Evolutionary conservation across 352 stramenopile species (phyloP), one percentile per base, ranked within the genome.

Genomic region (Globisporangium perplexum): DNA sequence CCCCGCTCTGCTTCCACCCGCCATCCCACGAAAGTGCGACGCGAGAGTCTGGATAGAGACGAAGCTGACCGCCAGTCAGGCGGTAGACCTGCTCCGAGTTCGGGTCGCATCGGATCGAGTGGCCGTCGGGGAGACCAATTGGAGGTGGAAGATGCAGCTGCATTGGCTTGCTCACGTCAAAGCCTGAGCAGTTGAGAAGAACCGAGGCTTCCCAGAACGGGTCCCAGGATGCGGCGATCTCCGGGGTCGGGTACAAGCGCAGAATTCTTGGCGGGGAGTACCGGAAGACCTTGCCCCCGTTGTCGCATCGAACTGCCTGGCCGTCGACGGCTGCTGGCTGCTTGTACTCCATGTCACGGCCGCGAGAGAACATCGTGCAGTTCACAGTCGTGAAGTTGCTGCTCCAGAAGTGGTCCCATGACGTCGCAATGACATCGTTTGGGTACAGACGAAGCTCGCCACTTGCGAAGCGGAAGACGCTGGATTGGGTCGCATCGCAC

Each of bases 21-120:
- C 24, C 0, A 12, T 71, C 63, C 63, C 63, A 71, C 45, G 63
- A 71, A 1, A 44, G 15, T 1, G 63, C 63, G n/a, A 71, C 53
- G 10, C 22, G 26, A 38, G 54, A 52, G 4, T 36, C 62, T n/a
- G 59, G 59, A 44, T 71, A 71, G 47, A 46, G 50, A 12, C 60
- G 55, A 12, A 18, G 38, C 55, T 68, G 41, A 11, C 59, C 59
- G 23, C 47, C 46, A 0, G 39, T 41, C n/a, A 62, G 22, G 18
- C 63, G 55, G 44, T 53, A 71, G 1, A 68, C 51, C 1, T 38
- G 47, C 0, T 33, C 4, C 15, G 42, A 20, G 12, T 28, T 36
- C 0, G 36, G 14, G 4, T 46, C 36, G 28, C 63, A 70, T 42
- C 61, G 59, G 47, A 70, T 58, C 23, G 50, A 18, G 26, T 56